Conservation (phyloP, 2,329 filamentous ascomycete species). For the Xylariales sp. region DNA sequence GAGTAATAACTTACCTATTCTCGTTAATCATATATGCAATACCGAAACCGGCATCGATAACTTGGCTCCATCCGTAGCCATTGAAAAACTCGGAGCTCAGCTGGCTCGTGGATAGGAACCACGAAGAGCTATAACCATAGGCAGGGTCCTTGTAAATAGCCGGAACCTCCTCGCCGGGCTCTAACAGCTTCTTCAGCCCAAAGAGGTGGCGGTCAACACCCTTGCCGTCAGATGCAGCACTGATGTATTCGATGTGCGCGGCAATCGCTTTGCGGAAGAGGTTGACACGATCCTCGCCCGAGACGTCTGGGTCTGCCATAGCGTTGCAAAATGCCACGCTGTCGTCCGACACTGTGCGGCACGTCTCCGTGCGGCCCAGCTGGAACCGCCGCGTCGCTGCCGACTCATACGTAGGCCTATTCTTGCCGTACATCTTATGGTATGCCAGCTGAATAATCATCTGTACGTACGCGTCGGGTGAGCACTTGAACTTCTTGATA, state of each 20-base stretch:
- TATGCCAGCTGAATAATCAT: slow-evolving; percentile 99
- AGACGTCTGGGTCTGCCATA: slow-evolving; percentile 76
- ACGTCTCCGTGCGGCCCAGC: slow-evolving; percentile 95
- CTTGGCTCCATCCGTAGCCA: slow-evolving; percentile 98
- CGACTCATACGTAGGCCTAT: slow-evolving; percentile 96
- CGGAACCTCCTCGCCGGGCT: slow-evolving; percentile 83
- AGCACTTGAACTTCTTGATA: slow-evolving; percentile 99
- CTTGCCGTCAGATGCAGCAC: slow-evolving; percentile 87
- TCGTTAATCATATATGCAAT: slow-evolving; percentile 99
- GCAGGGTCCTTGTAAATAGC: slow-evolving; percentile 88
- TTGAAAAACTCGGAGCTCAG: slow-evolving; percentile 98
- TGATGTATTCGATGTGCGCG: slow-evolving; percentile 90
- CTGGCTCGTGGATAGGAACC: slow-evolving; percentile 91
- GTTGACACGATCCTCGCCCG: slow-evolving; percentile 73
- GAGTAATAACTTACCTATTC: slow-evolving; percentile 73
- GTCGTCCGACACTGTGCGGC: slow-evolving; percentile 90
- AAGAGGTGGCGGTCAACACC: slow-evolving; percentile 98
- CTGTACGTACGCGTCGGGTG: slow-evolving; percentile 96
- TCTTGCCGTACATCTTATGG: slow-evolving; percentile 99
- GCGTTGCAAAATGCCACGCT: slow-evolving; percentile 89
- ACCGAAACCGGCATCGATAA: slow-evolving; percentile 94
- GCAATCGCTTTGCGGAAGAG: slow-evolving; percentile 85
- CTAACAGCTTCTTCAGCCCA: slow-evolving; percentile 90
- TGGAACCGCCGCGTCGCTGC: slow-evolving; percentile 96
- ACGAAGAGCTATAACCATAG: slow-evolving; percentile 83